Conservation (phyloP, 495 filamentous ascomycete genomes). For the Penicillium desertorum region DNA sequence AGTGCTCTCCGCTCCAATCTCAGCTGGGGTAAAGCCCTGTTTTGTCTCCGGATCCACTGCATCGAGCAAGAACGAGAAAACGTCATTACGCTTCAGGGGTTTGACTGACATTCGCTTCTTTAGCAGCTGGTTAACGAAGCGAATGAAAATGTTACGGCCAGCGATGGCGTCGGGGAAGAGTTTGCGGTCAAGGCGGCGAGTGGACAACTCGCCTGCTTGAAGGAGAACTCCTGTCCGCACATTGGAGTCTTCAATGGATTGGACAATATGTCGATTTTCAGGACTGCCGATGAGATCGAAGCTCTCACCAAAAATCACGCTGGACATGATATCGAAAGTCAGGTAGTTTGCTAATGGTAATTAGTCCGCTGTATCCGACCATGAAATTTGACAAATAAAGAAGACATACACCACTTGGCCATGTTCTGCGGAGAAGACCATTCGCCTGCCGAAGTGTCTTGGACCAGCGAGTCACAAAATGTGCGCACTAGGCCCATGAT, state of each 20-base stretch:
- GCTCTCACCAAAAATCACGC: slow-evolving; percentile 20
- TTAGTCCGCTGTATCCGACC: too few species aligned
- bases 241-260: slow-evolving; percentile 20
- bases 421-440: slow-evolving; percentile 31
- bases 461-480: not conserved
- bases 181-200: slow-evolving; percentile 4
- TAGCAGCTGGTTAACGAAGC: slow-evolving; percentile 47
- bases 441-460: not conserved
- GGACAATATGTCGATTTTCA: slow-evolving; percentile 19
- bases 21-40: slow-evolving; percentile 52
- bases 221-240: slow-evolving; percentile 11
- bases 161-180: not conserved
- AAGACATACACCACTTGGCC: slow-evolving; percentile 30
- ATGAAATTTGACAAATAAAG: too few species aligned
- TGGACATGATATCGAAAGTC: slow-evolving; percentile 25
- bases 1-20: slow-evolving; percentile 59
- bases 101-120: slow-evolving; percentile 28
- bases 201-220: not conserved
- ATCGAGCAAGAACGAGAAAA: slow-evolving; percentile 61
- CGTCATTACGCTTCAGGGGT: slow-evolving; percentile 47
- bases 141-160: slow-evolving; percentile 22
- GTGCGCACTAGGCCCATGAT: too few species aligned
- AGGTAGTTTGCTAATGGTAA: slow-evolving; percentile 15
- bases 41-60: slow-evolving; percentile 60
- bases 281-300: slow-evolving; percentile 5